These are phyloP conservation scores for Stephania yunnanensis DNA, from an alignment of 164 flowering plant species.

Conservation along the genomic window DNA sequence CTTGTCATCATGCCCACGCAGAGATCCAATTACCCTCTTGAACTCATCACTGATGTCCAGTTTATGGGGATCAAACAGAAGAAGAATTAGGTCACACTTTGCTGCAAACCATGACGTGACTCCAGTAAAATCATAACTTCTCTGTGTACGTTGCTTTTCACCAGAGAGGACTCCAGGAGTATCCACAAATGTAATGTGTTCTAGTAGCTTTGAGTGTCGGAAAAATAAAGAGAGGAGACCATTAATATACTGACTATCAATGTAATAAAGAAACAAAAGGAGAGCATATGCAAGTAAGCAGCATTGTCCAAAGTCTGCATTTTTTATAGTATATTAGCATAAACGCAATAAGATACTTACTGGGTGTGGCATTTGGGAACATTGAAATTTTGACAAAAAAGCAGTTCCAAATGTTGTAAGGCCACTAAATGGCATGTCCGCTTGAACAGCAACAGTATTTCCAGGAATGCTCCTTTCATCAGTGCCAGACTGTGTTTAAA, in stretches of 20 bases:
- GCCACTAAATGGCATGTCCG: slow-evolving; percentile 96
- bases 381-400: slow-evolving; percentile 94
- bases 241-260: background rate
- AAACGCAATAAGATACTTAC: slow-evolving; percentile 35
- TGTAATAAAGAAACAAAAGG: background rate
- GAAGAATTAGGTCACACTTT: slow-evolving; percentile 85
- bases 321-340: background rate
- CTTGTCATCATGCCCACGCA: slow-evolving; percentile 96
- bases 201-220: slow-evolving; percentile 59
- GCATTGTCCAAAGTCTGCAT: background rate
- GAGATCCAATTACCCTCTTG: slow-evolving; percentile 87
- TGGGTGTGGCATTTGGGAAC: slow-evolving; percentile 98
- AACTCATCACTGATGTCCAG: slow-evolving; percentile 96
- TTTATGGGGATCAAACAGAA: slow-evolving; percentile 94
- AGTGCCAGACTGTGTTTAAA: slow-evolving; percentile 61
- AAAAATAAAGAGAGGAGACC: background rate
- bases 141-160: slow-evolving; percentile 93
- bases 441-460: slow-evolving; percentile 94
- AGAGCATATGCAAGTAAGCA: background rate
- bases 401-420: slow-evolving; percentile 87
- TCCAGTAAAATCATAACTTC: slow-evolving; percentile 96
- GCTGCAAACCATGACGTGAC: slow-evolving; percentile 99
- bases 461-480: slow-evolving; percentile 97
- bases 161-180: slow-evolving; percentile 98
- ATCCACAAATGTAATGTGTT: slow-evolving; percentile 91